Evolutionary conservation across 768 basidiomycete species (phyloP).

Genomic region (Antrodiella citrinella): DNA sequence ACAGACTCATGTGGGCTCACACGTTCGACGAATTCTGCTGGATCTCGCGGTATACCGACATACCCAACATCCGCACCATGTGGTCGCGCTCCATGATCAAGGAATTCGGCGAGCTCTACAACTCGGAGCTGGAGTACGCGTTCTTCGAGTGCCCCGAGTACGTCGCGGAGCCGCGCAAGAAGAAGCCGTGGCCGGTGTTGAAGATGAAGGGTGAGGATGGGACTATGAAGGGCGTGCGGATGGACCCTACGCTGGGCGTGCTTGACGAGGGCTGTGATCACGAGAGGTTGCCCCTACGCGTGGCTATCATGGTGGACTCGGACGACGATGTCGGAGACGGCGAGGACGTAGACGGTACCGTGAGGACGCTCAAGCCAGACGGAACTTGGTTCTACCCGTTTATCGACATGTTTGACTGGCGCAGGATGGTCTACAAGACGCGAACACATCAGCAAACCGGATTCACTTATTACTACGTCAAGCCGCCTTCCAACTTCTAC

Average conservation of each 20-base stretch:
- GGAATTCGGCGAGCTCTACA: constrained; percentile 23
- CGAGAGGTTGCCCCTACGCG: not conserved
- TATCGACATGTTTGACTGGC: not conserved
- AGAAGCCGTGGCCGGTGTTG: constrained; percentile 21
- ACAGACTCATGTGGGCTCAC: constrained; percentile 23
- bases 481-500: not conserved
- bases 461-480: not conserved
- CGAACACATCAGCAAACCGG: not conserved
- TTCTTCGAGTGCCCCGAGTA: constrained; percentile 10
- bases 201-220: not conserved
- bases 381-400: not conserved
- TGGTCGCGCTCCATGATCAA: constrained; percentile 30
- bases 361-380: not conserved
- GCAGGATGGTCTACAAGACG: not conserved
- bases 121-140: constrained; percentile 3
- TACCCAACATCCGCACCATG: constrained; percentile 22
- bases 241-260: not conserved
- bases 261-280: not conserved
- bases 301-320: not conserved
- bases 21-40: constrained; percentile 19
- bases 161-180: constrained; percentile 12
- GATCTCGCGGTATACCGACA: constrained; percentile 15
- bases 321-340: not conserved
- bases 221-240: not conserved
- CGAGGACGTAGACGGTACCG: not conserved